Percentiles rank a stretch among this genome's conserved stretches.
Evolutionary conservation across 441 rosid genomes (phyloP).

Genomic region (Arabidopsis hybrid): DNA sequence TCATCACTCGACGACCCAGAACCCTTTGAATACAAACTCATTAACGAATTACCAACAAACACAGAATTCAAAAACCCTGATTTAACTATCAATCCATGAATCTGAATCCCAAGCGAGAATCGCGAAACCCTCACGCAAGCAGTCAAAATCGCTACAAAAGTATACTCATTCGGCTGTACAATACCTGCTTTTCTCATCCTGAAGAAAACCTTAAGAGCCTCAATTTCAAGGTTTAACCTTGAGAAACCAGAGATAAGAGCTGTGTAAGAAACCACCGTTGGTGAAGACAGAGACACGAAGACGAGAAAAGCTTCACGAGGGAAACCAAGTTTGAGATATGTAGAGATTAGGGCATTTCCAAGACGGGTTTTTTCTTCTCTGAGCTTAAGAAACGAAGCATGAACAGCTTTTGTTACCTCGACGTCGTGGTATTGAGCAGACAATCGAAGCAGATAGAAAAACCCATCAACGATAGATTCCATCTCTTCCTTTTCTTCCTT

Average conservation of each 20-base stretch:
- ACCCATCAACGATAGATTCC: slow-evolving; percentile 43
- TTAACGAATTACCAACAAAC: slow-evolving; percentile 66
- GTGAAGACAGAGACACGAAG: slow-evolving; percentile 54
- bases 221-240: slow-evolving; percentile 53
- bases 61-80: slow-evolving; percentile 53
- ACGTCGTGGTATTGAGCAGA: slow-evolving; percentile 56
- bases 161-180: slow-evolving; percentile 68
- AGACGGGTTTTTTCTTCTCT: slow-evolving; percentile 49
- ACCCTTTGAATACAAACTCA: slow-evolving; percentile 64
- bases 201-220: slow-evolving; percentile 66
- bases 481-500: slow-evolving; percentile 25
- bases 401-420: slow-evolving; percentile 63
- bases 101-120: slow-evolving; percentile 67
- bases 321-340: slow-evolving; percentile 71
- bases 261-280: slow-evolving; percentile 75
- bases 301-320: slow-evolving; percentile 58
- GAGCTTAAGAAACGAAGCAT: slow-evolving; percentile 66
- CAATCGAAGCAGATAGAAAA: slow-evolving; percentile 58
- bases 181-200: slow-evolving; percentile 62
- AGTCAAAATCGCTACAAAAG: slow-evolving; percentile 74
- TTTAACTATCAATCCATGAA: slow-evolving; percentile 71
- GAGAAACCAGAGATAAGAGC: slow-evolving; percentile 66
- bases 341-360: slow-evolving; percentile 59
- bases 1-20: slow-evolving; percentile 43
- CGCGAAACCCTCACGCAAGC: slow-evolving; percentile 62